phyloP scores from a whole-genome alignment of 305 asterid genomes.

The Lippia alba region DNA sequence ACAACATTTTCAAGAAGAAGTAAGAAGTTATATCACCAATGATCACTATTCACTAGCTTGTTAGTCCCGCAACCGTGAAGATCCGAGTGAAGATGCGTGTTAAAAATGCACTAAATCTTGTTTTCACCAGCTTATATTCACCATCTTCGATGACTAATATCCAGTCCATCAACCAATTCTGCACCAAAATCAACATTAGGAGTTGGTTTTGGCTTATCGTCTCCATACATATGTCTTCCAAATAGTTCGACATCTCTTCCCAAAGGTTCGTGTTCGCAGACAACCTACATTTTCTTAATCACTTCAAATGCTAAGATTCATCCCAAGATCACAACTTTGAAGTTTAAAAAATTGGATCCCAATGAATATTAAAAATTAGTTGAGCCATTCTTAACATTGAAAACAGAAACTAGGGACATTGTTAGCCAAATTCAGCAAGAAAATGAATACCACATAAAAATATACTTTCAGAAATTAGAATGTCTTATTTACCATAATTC shows the following conservation, averaged over 20 bases:
- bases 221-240: slow-evolving; percentile 63
- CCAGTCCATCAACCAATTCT: slow-evolving; percentile 77
- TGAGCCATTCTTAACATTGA: too few species aligned
- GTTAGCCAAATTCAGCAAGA: slow-evolving; percentile 18
- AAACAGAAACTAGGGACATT: background rate
- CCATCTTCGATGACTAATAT: slow-evolving; percentile 63
- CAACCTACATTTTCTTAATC: slow-evolving; percentile 54
- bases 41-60: slow-evolving; percentile 60
- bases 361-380: too few species aligned
- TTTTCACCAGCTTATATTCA: slow-evolving; percentile 88
- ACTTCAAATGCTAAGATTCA: background rate
- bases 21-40: slow-evolving; percentile 51
- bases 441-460: slow-evolving; percentile 7
- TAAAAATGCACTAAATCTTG: slow-evolving; percentile 90
- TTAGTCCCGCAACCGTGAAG: slow-evolving; percentile 66
- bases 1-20: background rate
- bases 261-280: slow-evolving; percentile 87
- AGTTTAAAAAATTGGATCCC: too few species aligned
- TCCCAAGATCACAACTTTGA: too few species aligned
- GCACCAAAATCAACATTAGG: slow-evolving; percentile 77
- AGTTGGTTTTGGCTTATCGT: slow-evolving; percentile 70
- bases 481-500: too few species aligned
- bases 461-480: background rate
- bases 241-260: slow-evolving; percentile 92
- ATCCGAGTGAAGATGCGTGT: slow-evolving; percentile 78